Percentiles rank a stretch among this genome's conserved stretches.
Evolutionary conservation across 441 rosid species (phyloP).

Genomic region (Bruguiera hainesii): DNA sequence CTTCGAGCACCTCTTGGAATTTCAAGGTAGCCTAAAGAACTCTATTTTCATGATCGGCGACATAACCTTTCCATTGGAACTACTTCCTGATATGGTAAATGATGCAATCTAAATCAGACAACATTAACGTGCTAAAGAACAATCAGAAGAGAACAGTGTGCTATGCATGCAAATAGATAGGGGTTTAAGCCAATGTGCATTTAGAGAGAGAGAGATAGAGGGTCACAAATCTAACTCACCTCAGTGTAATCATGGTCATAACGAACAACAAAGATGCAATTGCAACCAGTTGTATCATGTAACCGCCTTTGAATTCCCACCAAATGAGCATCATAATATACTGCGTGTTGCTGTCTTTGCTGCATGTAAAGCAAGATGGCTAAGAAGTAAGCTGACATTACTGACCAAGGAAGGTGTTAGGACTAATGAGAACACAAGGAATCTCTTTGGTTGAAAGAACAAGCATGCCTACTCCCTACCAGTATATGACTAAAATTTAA

Average conservation of each 20-base stretch:
- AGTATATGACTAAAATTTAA: neutral
- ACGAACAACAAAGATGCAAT: slow-evolving; percentile 58
- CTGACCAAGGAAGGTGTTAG: neutral
- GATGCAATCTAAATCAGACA: neutral
- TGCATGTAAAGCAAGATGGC: slow-evolving; percentile 26
- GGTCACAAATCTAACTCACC: slow-evolving; percentile 29
- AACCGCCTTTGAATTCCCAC: slow-evolving; percentile 48
- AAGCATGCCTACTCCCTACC: neutral
- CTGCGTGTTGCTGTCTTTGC: slow-evolving; percentile 55
- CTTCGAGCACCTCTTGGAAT: neutral
- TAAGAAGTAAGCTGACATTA: neutral
- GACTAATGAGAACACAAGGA: neutral
- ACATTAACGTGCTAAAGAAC: too few relatives aligned
- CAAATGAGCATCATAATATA: slow-evolving; percentile 66
- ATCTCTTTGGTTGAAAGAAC: neutral
- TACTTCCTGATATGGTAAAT: slow-evolving; percentile 33
- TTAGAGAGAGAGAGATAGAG: neutral
- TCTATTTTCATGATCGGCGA: slow-evolving; percentile 36
- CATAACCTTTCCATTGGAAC: slow-evolving; percentile 45
- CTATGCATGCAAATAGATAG: too few relatives aligned
- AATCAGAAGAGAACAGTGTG: too few relatives aligned
- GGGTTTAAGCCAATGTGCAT: neutral
- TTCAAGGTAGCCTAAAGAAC: neutral
- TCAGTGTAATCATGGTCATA: slow-evolving; percentile 48
- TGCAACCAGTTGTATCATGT: slow-evolving; percentile 52